phyloP scores from a whole-genome alignment of 2,329 filamentous ascomycete species.

The Fusarium circinatum region DNA sequence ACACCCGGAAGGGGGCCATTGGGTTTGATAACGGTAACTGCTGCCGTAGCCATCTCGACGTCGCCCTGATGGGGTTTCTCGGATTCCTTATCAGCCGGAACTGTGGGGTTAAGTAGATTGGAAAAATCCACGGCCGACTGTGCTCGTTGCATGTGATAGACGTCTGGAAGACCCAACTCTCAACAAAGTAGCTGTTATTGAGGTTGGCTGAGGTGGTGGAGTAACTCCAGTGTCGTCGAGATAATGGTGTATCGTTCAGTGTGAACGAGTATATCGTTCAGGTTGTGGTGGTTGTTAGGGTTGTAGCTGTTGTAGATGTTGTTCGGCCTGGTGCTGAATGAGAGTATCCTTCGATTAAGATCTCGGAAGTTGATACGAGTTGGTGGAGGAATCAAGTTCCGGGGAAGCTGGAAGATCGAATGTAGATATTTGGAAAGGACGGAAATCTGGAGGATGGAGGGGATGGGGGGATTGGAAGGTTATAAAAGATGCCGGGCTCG shows the following conservation, averaged over 20 bases:
- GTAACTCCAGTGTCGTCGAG: conserved; percentile 17
- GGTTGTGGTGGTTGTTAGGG: not conserved
- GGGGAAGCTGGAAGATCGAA: conserved; percentile 42
- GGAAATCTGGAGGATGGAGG: conserved; percentile 43
- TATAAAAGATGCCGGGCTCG: conserved; percentile 50
- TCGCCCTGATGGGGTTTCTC: conserved; percentile 46
- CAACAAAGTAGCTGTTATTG: conserved; percentile 20
- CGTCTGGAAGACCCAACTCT: conserved; percentile 37
- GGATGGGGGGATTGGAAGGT: conserved; percentile 44
- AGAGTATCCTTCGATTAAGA: conserved; percentile 7
- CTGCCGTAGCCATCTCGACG: conserved; percentile 61
- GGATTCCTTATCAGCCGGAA: conserved; percentile 39
- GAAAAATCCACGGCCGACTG: conserved; percentile 79
- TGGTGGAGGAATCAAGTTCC: conserved; percentile 36
- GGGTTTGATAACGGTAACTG: conserved; percentile 67
- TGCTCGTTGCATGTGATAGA: conserved; percentile 78
- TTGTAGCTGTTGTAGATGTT: not conserved
- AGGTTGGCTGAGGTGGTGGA: conserved; percentile 1
- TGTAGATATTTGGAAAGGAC: conserved; percentile 39
- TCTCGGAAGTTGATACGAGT: conserved; percentile 17
- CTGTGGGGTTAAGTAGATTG: conserved; percentile 74
- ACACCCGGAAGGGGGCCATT: conserved; percentile 71
- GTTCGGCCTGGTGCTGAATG: conserved; percentile 2
- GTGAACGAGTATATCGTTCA: not conserved
- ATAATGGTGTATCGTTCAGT: conserved; percentile 14